phyloP scores from a whole-genome alignment of 345 rosid genomes.

The Lumnitzera racemosa region DNA sequence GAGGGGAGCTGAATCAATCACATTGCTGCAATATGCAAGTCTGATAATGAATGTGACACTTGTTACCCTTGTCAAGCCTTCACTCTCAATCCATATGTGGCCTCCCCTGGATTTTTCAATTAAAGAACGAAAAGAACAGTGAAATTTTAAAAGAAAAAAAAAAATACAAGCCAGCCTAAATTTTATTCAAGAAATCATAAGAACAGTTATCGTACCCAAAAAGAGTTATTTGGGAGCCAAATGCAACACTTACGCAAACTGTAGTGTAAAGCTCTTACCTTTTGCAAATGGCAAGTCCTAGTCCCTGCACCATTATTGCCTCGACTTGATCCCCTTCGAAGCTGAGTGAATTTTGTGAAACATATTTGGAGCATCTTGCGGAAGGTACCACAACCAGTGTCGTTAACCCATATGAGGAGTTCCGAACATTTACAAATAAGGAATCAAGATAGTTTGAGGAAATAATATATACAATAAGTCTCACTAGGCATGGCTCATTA shows the following conservation, averaged over 20 bases:
- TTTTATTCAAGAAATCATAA: conserved; percentile 12
- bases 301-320: conserved; percentile 54
- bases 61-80: conserved; percentile 75
- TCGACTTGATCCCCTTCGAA: conserved; percentile 40
- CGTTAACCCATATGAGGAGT: conserved; percentile 59
- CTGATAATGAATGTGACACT: conserved; percentile 51
- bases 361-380: conserved; percentile 61
- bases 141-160: neutral
- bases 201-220: neutral
- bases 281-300: conserved; percentile 90
- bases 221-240: too few species aligned
- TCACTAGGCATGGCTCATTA: too few species aligned
- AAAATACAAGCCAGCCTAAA: neutral
- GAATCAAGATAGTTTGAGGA: too few species aligned
- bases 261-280: conserved; percentile 35
- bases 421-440: neutral
- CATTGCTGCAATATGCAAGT: conserved; percentile 51
- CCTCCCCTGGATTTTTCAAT: conserved; percentile 90
- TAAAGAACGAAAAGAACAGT: conserved; percentile 13
- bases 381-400: conserved; percentile 75
- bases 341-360: conserved; percentile 64
- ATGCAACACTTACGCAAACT: neutral
- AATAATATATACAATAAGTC: too few species aligned
- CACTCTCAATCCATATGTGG: conserved; percentile 83
- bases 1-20: conserved; percentile 24